Percentiles rank a stretch among this genome's conserved stretches.
Evolutionary conservation across 805 yeast genomes (phyloP).

Genomic region (Candida cerambycidarum): DNA sequence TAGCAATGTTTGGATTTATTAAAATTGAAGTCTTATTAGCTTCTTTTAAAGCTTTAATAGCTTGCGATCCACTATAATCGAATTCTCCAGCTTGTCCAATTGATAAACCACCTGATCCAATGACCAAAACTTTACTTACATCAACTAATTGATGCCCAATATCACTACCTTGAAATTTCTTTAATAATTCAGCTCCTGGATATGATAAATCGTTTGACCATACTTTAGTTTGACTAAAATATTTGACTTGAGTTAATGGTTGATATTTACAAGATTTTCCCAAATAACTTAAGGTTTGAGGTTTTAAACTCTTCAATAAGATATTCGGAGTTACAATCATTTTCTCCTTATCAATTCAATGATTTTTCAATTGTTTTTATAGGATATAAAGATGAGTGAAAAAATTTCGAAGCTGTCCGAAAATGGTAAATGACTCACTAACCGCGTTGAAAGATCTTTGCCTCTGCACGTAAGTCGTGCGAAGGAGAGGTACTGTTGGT

Average conservation of each 20-base stretch:
- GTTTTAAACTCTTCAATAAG: background rate
- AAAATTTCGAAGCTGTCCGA: constrained; percentile 12
- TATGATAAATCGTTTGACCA: constrained; percentile 27
- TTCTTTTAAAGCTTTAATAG: constrained; percentile 96
- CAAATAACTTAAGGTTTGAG: background rate
- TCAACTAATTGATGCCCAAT: constrained; percentile 71
- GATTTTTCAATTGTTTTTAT: background rate
- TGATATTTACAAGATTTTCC: background rate
- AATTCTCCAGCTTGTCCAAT: constrained; percentile 99
- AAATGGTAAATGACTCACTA: constrained; percentile 16
- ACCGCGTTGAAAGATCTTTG: constrained; percentile 20
- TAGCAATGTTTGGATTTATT: constrained; percentile 97
- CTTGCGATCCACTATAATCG: constrained; percentile 98
- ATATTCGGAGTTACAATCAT: constrained; percentile 1
- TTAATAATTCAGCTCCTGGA: constrained; percentile 63
- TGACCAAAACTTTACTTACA: constrained; percentile 81
- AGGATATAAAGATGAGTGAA: background rate
- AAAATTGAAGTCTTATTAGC: constrained; percentile 85
- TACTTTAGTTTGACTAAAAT: constrained; percentile 3
- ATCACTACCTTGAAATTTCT: constrained; percentile 52
- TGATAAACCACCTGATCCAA: constrained; percentile 97
- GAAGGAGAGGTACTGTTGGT: too few relatives aligned
- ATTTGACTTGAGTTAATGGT: constrained; percentile 1
- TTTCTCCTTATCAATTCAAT: background rate
- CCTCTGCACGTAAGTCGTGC: background rate